phyloP scores from a whole-genome alignment of 352 stramenopile species.

The Phytophthora citrophthora region DNA sequence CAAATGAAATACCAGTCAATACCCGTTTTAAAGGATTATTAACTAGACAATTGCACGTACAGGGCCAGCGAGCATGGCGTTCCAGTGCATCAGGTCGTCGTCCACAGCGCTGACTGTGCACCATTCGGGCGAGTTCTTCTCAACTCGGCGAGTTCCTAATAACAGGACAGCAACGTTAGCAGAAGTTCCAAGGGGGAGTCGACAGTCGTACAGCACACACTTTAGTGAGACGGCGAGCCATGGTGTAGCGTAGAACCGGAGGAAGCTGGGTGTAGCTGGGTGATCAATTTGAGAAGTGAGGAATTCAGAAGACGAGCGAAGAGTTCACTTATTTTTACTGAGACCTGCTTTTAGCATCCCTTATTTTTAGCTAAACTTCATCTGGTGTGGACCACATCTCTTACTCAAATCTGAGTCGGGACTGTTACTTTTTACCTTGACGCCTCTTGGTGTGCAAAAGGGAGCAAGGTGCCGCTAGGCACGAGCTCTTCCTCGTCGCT shows the following conservation, averaged over 20 bases:
- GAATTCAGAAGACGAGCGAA: constrained; percentile 2
- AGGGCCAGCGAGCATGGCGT: constrained; percentile 89
- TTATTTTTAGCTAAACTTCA: constrained; percentile 32
- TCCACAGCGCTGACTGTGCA: constrained; percentile 88
- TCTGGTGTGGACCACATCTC: constrained; percentile 9
- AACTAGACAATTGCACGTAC: constrained; percentile 45
- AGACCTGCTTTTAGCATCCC: constrained; percentile 7
- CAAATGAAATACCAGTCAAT: constrained; percentile 7
- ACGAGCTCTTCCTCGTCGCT: neutral
- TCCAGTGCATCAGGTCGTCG: constrained; percentile 92
- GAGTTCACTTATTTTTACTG: constrained; percentile 1
- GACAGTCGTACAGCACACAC: constrained; percentile 27
- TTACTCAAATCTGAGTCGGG: constrained; percentile 6
- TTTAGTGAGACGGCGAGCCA: constrained; percentile 87
- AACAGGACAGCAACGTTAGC: constrained; percentile 2
- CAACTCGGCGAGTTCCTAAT: constrained; percentile 84
- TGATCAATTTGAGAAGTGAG: constrained; percentile 11
- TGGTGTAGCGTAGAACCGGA: constrained; percentile 20
- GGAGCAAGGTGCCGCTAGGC: constrained; percentile 8
- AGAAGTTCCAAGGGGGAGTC: neutral
- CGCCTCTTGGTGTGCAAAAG: constrained; percentile 30
- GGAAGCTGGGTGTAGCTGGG: constrained; percentile 7
- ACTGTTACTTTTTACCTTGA: constrained; percentile 5
- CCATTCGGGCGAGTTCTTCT: constrained; percentile 91
- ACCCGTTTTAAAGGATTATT: neutral